Base-by-base conservation (phyloP, 306 rosid species). In the Urtica urens region DNA sequence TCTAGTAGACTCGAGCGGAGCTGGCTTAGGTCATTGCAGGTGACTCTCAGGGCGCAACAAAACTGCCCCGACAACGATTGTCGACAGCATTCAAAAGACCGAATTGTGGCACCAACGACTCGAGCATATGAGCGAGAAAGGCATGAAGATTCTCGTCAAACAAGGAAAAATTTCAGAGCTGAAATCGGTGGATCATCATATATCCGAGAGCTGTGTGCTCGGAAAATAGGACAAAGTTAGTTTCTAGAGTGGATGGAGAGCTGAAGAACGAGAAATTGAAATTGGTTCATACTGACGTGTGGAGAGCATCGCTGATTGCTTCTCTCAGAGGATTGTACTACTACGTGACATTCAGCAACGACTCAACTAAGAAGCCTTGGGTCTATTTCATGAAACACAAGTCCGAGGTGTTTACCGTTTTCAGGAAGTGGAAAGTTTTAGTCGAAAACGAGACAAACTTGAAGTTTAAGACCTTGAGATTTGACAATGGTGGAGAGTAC, bases 41-140 rank as follows among this genome's bases (percentile, higher is more conserved):
- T n/a, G n/a, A n/a, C n/a, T n/a, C n/a, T n/a, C n/a, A n/a, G n/a
- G n/a, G n/a, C n/a, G n/a, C n/a, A n/a, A n/a, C n/a, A n/a, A n/a
- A n/a, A n/a, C n/a, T n/a, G n/a, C n/a, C n/a, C n/a, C n/a, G n/a
- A n/a, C n/a, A 30, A 5, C 1, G 37, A 8, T 31, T 13, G 1
- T 31, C 0, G 37, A 31, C 2, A 31, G 13, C 13, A 13, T 13
- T 13, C 7, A 31, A 8, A 21, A 11, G 31, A 11, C 25, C 33
- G 1, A 42, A 2, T 29, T 41, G 14, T 56, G 50, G 23, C 41
- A 44, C 8, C 1, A 3, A 3, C 43, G 35, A 12, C 42, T 57
- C 23, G 23, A 33, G 4, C 44, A 57, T 21, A 57, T 57, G 17
- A 44, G 45, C 2, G 16, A 44, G 24, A 57, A 57, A 13, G 24